These are phyloP conservation scores for Fusarium brachygibbosum DNA, from an alignment of 2,329 filamentous ascomycete species.

Conservation along the genomic window DNA sequence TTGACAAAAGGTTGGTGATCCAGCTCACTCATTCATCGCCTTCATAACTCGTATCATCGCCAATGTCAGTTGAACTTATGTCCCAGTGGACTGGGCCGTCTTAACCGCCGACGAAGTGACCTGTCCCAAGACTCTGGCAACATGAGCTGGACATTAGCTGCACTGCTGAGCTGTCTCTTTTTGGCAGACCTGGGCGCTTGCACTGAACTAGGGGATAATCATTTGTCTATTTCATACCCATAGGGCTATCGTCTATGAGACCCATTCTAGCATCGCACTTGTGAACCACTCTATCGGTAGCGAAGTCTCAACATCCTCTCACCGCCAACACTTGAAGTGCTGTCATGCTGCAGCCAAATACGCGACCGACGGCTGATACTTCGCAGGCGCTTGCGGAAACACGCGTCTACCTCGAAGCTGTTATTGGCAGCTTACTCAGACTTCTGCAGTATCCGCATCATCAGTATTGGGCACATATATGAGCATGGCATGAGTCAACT, in stretches of 20 bases:
- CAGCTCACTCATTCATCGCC: background rate
- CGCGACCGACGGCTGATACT: slow-evolving; percentile 23
- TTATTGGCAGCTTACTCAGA: slow-evolving; percentile 35
- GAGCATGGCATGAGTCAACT: slow-evolving; percentile 11
- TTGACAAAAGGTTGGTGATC: background rate
- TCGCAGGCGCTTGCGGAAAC: slow-evolving; percentile 38
- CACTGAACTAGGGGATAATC: background rate
- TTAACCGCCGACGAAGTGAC: slow-evolving; percentile 18
- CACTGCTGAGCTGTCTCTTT: background rate
- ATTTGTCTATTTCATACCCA: slow-evolving; percentile 36
- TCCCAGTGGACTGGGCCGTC: background rate
- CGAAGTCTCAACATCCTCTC: slow-evolving; percentile 15
- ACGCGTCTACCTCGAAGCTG: slow-evolving; percentile 14
- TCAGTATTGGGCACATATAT: slow-evolving; percentile 19
- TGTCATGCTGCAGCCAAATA: slow-evolving; percentile 24
- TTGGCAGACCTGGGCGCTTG: slow-evolving; percentile 22
- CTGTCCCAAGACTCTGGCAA: slow-evolving; percentile 3
- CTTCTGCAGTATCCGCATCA: slow-evolving; percentile 33
- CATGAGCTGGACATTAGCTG: slow-evolving; percentile 6
- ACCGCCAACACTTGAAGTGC: slow-evolving; percentile 33
- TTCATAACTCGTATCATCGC: background rate
- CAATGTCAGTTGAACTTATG: background rate
- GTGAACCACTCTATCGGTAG: slow-evolving; percentile 19
- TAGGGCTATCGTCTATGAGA: slow-evolving; percentile 25
- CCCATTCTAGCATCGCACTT: slow-evolving; percentile 4